Evolutionary conservation across 371 early-diverging fungal genomes (phyloP).

Genomic region (Gilbertella persicaria): DNA sequence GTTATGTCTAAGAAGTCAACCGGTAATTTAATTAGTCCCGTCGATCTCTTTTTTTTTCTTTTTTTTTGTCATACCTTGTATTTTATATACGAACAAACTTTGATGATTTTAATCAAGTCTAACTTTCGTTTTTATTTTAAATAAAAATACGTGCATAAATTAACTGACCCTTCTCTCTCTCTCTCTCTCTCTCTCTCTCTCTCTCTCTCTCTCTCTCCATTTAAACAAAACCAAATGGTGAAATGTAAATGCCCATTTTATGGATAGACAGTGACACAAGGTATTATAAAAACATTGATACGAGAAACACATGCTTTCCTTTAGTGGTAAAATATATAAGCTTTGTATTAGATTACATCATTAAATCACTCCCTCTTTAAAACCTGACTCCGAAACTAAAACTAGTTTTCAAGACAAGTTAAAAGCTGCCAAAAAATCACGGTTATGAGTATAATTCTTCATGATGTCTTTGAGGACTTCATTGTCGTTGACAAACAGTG

Average conservation of each 20-base stretch:
- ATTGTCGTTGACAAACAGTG: slow-evolving; percentile 52
- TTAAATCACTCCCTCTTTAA: too few species aligned
- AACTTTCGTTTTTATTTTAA: too few species aligned
- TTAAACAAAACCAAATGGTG: too few species aligned
- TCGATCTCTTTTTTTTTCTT: slow-evolving; percentile 10
- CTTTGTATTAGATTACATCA: too few species aligned
- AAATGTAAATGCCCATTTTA: too few species aligned
- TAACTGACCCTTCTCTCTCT: too few species aligned
- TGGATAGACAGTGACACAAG: too few species aligned
- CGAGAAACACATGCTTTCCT: not conserved
- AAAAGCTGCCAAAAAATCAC: slow-evolving; percentile 46
- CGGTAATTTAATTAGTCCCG: not conserved
- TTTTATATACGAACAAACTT: not conserved
- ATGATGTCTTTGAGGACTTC: slow-evolving; percentile 49
- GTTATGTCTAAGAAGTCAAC: not conserved
- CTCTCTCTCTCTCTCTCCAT: too few species aligned
- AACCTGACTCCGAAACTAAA: too few species aligned
- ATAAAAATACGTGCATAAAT: too few species aligned
- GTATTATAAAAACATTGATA: not conserved
- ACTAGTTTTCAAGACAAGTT: slow-evolving; percentile 30
- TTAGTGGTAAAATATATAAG: too few species aligned
- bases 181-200: too few species aligned
- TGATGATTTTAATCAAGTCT: not conserved
- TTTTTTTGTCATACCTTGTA: not conserved
- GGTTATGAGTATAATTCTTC: slow-evolving; percentile 35